Base-by-base conservation (phyloP, 257 asterid genomes). In the Osmanthus fragrans region DNA sequence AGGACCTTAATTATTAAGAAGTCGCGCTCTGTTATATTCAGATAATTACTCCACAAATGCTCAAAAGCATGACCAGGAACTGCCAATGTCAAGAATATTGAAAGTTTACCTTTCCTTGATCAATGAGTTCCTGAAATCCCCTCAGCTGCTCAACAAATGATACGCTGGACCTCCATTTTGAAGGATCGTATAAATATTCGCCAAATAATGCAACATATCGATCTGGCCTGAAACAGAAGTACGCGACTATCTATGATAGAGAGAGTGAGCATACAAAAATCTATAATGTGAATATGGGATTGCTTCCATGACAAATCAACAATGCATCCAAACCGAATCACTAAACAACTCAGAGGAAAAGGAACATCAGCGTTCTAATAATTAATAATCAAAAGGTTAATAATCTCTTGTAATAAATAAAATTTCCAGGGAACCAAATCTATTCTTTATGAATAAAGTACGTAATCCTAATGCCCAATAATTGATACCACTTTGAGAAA, bases 151-250 rank as follows among this genome's bases (percentile, higher is more conserved):
- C 99, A 29, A 76, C 82, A 49, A 91, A 85, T 27, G 97, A 90
- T 78, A 88, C 87, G 51, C 97, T 90, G 72, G 88, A 77, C 83
- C 97, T 92, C 99, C 97, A 94, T 76, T 82, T 92, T 80, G 94
- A 90, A 81, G 90, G 82, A 76, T 92, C 90, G 81, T 94, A 94
- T 2, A 84, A 66, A 77, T 84, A 91, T 71, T 85, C 92, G 29
- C 99, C 99, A 81, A 92, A 94, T 71, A 92, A 74, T 67, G 99
- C 66, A 75, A 86, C 97, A 86, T 91, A 92, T 19, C 99, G 89
- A 68, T 91, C 99, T 71, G 97, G 99, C 99, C 97, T 94, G 90
- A 84, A 74, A 82, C 29, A 82, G 39, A 49, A 80, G 47, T 58
- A 76, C 45, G 67, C 11, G 40, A 70, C 25, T n/a, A 76, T 64